Base-by-base conservation (phyloP, 139 green algal species). In the Picochlorum sp. region DNA sequence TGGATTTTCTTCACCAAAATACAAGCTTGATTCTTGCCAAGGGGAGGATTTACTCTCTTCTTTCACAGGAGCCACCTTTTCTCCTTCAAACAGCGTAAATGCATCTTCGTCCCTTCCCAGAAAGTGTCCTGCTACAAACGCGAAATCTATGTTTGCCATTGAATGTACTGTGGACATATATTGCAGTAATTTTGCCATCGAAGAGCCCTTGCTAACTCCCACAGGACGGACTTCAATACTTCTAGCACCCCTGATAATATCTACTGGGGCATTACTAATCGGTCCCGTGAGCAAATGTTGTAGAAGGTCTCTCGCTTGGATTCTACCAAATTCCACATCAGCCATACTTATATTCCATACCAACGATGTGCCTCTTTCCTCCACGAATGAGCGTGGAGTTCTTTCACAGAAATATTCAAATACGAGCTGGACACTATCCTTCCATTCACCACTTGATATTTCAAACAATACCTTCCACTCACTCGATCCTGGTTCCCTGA, bases 321-420 rank as follows among this genome's bases (percentile, higher is more conserved):
- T 67, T 32, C 76, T 72, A 1, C 86, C 88, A 79, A 95, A 96
- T 80, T 95, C 87, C n/a, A 90, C 73, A 58, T 96, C 87, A 71
- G 90, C 83, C 83, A 70, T 73, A 82, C 66, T 95, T 96, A 82
- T 95, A 97, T 97, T 97, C 94, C 94, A 99, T 44, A 99, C 92
- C 38, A 99, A 70, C 30, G 71, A 88, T 10, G 90, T 98, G 63
- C 96, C 94, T 3, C 94, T 74, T 23, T 78, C 70, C 71, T 98
- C 89, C 47, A 98, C 90, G 66, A 92, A 96, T 18, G 72, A 83
- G 18, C 92, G 77, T 6, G 93, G 93, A 20, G 93, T 99, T 66
- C 94, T 81, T 82, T 98, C 92, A 64, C 89, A 97, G 62, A 99
- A 99, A 69, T 85, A 85, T 61, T 98, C 93, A 59, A 98, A 95